Base-by-base conservation (phyloP, 1,284 basidiomycete genomes). In the Lentinula novae-zelandiae region DNA sequence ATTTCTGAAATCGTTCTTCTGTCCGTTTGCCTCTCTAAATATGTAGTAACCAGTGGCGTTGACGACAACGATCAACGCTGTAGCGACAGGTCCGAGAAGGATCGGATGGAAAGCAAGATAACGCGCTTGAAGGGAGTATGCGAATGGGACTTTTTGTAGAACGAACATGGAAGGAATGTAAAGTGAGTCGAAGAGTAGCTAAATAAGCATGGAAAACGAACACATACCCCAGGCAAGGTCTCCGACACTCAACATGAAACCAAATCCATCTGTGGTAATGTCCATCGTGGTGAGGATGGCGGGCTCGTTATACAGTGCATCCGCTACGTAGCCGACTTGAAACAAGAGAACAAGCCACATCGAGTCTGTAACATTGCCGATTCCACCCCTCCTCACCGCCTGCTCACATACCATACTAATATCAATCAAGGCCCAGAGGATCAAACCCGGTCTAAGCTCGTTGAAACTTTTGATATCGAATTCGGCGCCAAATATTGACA, bases 391-490 rank as follows among this genome's bases (percentile, higher is more conserved):
- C 62, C 89, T 86, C 53, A 84, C 82, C 36, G 92, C 94, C 75
- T 99, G 97, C 70, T 92, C 90, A 73, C 95, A 97, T 3, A 88
- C 85, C 84, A 95, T 93, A 74, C 90, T 91, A 66, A 98, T 87
- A 76, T 98, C 89, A 73, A 96, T 82, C 60, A 99, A 81, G 36
- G 87, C 78, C 97, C 96, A 99, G 20, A 98, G 86, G 66, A 99
- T 97, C 60, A 99, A 83, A 12, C 96, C 97, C 0, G 96, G 97
- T 39, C 97, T 87, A 40, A 96, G 85, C 70, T 98, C 95, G 70
- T 95, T 98, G 85, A 99, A 99, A 0, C 90, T 92, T 75, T 99
- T 99, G 83, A 99, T 83, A 72, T 99, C 97, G 63, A 98, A 92
- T 12, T 82, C 85, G 46, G 92, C 91, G 6, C 54, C 54, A 12